Evolutionary conservation across 441 rosid species (phyloP).

Genomic region (Pelargonium australe): DNA sequence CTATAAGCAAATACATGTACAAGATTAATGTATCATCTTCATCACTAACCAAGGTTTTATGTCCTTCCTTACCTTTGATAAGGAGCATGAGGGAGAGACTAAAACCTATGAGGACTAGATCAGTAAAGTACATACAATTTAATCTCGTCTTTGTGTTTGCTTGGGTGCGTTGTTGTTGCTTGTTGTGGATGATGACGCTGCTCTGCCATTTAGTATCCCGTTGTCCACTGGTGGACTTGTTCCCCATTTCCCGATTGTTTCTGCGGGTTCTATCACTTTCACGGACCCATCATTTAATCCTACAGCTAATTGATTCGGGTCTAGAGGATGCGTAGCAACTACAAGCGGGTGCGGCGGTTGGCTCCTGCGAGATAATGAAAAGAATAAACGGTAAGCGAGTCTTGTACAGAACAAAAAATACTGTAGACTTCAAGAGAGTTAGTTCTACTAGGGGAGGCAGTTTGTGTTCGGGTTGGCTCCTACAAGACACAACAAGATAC

Average conservation of each 20-base stretch:
- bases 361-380: slow-evolving; percentile 34
- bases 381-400: too few species aligned
- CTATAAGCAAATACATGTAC: not conserved
- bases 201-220: slow-evolving; percentile 45
- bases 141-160: slow-evolving; percentile 39
- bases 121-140: slow-evolving; percentile 20
- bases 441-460: too few species aligned
- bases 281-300: slow-evolving; percentile 74
- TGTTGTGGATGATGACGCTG: slow-evolving; percentile 54
- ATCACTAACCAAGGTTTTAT: slow-evolving; percentile 1
- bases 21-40: not conserved
- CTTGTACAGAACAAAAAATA: too few species aligned
- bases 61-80: slow-evolving; percentile 8
- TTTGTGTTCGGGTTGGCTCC: too few species aligned
- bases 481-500: too few species aligned
- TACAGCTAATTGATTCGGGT: slow-evolving; percentile 66
- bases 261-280: slow-evolving; percentile 72
- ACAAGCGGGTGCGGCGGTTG: slow-evolving; percentile 61
- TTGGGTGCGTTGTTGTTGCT: slow-evolving; percentile 70
- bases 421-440: too few species aligned
- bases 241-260: slow-evolving; percentile 80
- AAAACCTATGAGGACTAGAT: slow-evolving; percentile 15
- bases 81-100: slow-evolving; percentile 3
- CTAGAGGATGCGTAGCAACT: slow-evolving; percentile 76
- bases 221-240: slow-evolving; percentile 47